Conservation (phyloP, 2,329 filamentous ascomycete genomes). For the Penicillium frequentans region DNA sequence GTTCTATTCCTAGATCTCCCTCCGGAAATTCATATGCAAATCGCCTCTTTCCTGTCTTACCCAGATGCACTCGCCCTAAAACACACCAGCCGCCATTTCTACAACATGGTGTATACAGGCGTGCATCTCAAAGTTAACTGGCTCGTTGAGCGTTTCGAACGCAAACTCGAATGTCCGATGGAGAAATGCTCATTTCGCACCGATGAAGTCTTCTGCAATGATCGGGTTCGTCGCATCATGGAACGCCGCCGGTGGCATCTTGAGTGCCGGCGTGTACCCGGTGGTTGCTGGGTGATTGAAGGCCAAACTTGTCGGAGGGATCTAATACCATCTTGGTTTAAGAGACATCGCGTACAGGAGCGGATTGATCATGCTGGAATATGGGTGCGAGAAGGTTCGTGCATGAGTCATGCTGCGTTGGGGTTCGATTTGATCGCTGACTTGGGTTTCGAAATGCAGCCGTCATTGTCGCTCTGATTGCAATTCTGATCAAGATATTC, state of each 20-base stretch:
- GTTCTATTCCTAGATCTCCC: slow-evolving; percentile 54
- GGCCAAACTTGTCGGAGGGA: slow-evolving; percentile 35
- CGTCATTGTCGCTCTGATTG: slow-evolving; percentile 1
- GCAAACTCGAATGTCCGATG: slow-evolving; percentile 67
- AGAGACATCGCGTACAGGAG: slow-evolving; percentile 17
- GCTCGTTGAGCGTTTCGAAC: slow-evolving; percentile 63
- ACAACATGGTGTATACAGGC: slow-evolving; percentile 64
- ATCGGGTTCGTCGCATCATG: slow-evolving; percentile 44
- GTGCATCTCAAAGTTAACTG: slow-evolving; percentile 67
- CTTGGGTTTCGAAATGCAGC: neutral
- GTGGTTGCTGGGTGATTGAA: slow-evolving; percentile 41
- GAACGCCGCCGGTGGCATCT: slow-evolving; percentile 40
- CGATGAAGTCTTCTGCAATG: slow-evolving; percentile 44
- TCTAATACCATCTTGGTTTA: slow-evolving; percentile 31
- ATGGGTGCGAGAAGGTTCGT: slow-evolving; percentile 32
- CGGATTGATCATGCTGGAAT: slow-evolving; percentile 5
- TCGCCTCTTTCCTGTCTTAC: slow-evolving; percentile 62
- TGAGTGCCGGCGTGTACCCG: slow-evolving; percentile 33
- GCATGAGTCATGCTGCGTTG: neutral
- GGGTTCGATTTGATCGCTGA: neutral
- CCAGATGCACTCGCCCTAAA: slow-evolving; percentile 71
- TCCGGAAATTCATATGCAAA: slow-evolving; percentile 66
- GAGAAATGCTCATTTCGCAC: slow-evolving; percentile 44
- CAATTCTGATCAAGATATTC: slow-evolving; percentile 1
- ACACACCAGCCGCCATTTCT: slow-evolving; percentile 65